Base-by-base conservation (phyloP, 164 flowering plant species). In the Malania oleifera region DNA sequence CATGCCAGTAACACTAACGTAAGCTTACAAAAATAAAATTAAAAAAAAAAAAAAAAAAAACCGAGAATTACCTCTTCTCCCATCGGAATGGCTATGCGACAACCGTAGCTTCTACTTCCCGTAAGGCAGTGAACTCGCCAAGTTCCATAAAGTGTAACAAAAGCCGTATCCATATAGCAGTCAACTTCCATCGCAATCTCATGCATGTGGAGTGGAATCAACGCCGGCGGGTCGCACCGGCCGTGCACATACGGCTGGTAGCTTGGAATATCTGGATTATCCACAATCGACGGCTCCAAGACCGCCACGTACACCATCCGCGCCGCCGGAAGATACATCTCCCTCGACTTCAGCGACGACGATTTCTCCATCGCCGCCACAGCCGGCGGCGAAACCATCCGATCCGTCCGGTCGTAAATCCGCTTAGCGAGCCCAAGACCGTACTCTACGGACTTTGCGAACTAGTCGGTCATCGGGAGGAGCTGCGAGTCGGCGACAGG, bases 241-340 rank as follows among this genome's bases (percentile, higher is more conserved):
- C 99, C 99, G 59, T 88, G 80, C 35, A 95, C 95, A 58, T 95
- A 80, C 28, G 97, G 97, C 85, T 95, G 99, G 72, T 88, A 95
- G 73, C 97, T 95, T 18, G 96, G 91, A 3, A 88, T 66, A 57
- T 95, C 99, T 7, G 99, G 99, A 52, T 91, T 95, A 57, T 95
- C 99, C 11, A 95, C 99, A 40, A 86, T 77, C 7, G 64, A 56
- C 15, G 99, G 99, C 40, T 95, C 82, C 9, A 45, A 35, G 1
- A 93, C 78, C 7, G 88, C 91, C 11, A 92, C 97, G 65, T 90
- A 90, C 0, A 81, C 75, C 95, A 90, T 93, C 7, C 87, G 90
- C 9, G 97, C 70, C 9, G 84, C 56, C 6, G 99, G 99, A 0
- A 80, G 61, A 55, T 61, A 70, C 22, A 66, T 46, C 11, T 52